Conservation (phyloP, 176 grass and related monocot genomes). For the Oryza officinalis region DNA sequence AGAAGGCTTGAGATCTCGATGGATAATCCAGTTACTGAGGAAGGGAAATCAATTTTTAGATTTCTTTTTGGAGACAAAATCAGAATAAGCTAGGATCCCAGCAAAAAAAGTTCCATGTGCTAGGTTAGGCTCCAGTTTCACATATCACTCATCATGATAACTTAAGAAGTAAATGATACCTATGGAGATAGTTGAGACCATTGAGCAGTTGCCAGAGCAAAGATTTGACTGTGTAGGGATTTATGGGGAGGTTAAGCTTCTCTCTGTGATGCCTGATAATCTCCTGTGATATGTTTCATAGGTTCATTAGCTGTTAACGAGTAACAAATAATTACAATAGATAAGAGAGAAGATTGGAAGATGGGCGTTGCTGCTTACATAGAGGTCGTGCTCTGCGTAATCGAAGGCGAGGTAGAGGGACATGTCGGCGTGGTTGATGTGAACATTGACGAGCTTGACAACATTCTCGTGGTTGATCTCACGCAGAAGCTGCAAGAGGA, state of each 20-base stretch:
- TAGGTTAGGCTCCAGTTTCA: background rate
- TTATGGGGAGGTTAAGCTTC: constrained; percentile 73
- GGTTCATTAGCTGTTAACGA: background rate
- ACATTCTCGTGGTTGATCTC: constrained; percentile 96
- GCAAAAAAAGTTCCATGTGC: background rate
- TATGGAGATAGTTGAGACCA: constrained; percentile 98
- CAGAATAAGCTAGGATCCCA: background rate
- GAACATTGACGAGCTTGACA: constrained; percentile 97
- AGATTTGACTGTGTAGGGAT: constrained; percentile 86
- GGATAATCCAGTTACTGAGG: constrained; percentile 97
- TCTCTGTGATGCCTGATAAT: constrained; percentile 98
- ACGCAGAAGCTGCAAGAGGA: constrained; percentile 62
- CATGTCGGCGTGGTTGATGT: constrained; percentile 99
- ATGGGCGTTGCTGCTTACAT: constrained; percentile 59
- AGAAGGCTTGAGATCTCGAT: constrained; percentile 97
- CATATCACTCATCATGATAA: background rate
- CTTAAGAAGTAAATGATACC: constrained; percentile 47
- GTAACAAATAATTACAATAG: background rate
- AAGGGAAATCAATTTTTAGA: background rate
- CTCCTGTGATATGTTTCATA: constrained; percentile 50
- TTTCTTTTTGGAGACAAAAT: background rate
- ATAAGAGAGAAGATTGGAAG: background rate
- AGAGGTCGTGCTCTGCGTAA: constrained; percentile 96
- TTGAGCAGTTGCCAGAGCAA: constrained; percentile 99
- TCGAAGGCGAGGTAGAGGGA: constrained; percentile 97